Base-by-base conservation (phyloP, 1,284 basidiomycete genomes). In the Leccinum olivaceoglutinosum region DNA sequence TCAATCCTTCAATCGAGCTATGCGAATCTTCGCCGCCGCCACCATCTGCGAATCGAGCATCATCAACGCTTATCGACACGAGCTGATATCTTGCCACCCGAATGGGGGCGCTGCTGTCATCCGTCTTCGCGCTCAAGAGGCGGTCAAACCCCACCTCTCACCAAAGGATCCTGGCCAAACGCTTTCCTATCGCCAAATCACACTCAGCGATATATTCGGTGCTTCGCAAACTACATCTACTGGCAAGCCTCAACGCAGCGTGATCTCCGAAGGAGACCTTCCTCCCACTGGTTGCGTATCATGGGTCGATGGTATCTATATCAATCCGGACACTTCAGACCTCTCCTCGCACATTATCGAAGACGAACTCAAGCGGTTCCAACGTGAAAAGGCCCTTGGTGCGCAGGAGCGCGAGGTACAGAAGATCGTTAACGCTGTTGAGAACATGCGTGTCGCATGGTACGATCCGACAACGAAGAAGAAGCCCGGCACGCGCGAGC, bases 31-130 rank as follows among this genome's bases (percentile, higher is more conserved):
- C 0, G 61, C 63, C 0, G 61, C 61, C 0, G 51, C 51, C 0
- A 57, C 53, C 2, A 58, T 64, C 8, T 10, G 36, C 0, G 46
- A 61, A 4, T 4, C 46, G 0, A 25, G n/a, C 14, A 1, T 1
- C 1, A 18, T 58, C 46, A 44, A 53, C 29, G 61, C 46, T 1
- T 63, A 63, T 21, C 12, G 56, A 16, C 60, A 58, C 14, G 38
- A 61, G 46, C 36, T 63, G 14, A 12, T 63, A 0, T 5, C 29
- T 0, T 63, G 62, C 4, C 41, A 51, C 2, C 60, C 56, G 0
- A 0, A 12, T 0, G 49, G 60, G 0, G 56, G 63, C 1, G 56
- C 39, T 1, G 41, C 4, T 4, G 18, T 14, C 1, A 1, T 63
- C 3, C 59, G 36, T 1, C 4, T 32, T 7, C 21, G 5, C 1